These are phyloP conservation scores for Alopecurus myosuroides DNA, from an alignment of 176 grass and related monocot species.

Conservation along the genomic window DNA sequence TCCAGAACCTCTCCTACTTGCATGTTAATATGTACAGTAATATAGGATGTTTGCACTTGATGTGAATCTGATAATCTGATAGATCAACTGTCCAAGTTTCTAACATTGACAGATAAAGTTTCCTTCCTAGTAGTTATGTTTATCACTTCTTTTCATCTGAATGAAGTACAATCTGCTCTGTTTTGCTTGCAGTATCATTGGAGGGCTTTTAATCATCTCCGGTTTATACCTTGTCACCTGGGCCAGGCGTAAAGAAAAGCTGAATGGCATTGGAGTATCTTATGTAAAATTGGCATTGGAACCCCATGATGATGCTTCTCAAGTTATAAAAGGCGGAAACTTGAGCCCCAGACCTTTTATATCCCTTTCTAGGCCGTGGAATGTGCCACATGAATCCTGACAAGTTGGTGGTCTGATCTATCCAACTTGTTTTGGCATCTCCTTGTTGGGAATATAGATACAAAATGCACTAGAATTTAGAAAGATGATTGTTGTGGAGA, in stretches of 20 bases:
- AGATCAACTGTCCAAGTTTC: neutral
- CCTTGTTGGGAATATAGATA: slow-evolving; percentile 21
- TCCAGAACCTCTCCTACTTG: neutral
- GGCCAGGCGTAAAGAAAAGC: slow-evolving; percentile 63
- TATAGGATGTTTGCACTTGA: neutral
- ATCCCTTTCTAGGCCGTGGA: slow-evolving; percentile 54
- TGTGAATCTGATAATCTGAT: neutral
- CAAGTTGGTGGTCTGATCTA: slow-evolving; percentile 1
- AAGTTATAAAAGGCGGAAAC: slow-evolving; percentile 36
- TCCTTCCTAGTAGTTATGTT: neutral
- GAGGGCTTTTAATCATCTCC: slow-evolving; percentile 76
- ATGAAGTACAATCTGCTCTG: slow-evolving; percentile 14
- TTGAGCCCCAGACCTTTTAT: slow-evolving; percentile 27
- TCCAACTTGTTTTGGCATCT: slow-evolving; percentile 8
- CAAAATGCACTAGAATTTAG: slow-evolving; percentile 4
- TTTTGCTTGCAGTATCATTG: slow-evolving; percentile 71
- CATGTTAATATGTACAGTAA: neutral
- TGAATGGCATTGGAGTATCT: slow-evolving; percentile 4
- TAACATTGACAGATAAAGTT: slow-evolving; percentile 1
- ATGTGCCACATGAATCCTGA: slow-evolving; percentile 62
- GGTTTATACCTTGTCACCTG: slow-evolving; percentile 91
- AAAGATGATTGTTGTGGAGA: slow-evolving; percentile 18
- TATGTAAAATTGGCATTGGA: slow-evolving; percentile 47
- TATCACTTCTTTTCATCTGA: slow-evolving; percentile 25
- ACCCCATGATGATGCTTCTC: slow-evolving; percentile 23